Conservation (phyloP, 768 basidiomycete genomes). For the Tulasnella sp. region DNA sequence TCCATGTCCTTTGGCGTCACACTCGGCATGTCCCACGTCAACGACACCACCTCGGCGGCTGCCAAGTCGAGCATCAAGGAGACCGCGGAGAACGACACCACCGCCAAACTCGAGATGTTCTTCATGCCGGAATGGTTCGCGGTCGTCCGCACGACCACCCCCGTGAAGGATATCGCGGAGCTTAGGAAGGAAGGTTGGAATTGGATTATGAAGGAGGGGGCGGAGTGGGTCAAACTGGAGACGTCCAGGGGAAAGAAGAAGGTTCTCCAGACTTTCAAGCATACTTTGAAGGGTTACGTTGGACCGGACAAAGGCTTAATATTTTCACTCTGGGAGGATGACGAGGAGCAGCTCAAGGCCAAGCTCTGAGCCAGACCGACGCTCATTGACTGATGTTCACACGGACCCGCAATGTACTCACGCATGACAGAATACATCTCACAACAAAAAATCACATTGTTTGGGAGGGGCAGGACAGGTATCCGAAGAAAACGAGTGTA, state of each 20-base stretch:
- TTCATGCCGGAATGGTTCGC: slow-evolving; percentile 74
- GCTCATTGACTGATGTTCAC: not conserved
- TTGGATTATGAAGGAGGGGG: slow-evolving; percentile 60
- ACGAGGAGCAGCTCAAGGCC: not conserved
- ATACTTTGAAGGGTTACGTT: slow-evolving; percentile 52
- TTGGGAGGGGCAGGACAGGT: not conserved
- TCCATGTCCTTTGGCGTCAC: slow-evolving; percentile 23
- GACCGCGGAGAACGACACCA: not conserved
- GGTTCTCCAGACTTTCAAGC: slow-evolving; percentile 57
- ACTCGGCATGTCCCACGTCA: slow-evolving; percentile 31
- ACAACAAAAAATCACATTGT: not conserved
- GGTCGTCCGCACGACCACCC: slow-evolving; percentile 55
- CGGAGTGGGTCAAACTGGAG: slow-evolving; percentile 58
- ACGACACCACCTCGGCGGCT: not conserved
- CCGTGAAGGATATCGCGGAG: slow-evolving; percentile 52
- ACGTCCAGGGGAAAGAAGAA: slow-evolving; percentile 52
- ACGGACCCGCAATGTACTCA: not conserved
- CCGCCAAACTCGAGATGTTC: slow-evolving; percentile 52
- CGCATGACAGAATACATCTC: not conserved
- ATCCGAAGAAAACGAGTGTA: not conserved
- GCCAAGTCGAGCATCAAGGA: slow-evolving; percentile 16
- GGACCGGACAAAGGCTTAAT: slow-evolving; percentile 61
- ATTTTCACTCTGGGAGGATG: slow-evolving; percentile 67
- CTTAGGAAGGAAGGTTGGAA: slow-evolving; percentile 62
- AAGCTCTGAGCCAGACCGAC: not conserved